phyloP scores from a whole-genome alignment of 768 basidiomycete species.

The Coprinopsis cinerea region DNA sequence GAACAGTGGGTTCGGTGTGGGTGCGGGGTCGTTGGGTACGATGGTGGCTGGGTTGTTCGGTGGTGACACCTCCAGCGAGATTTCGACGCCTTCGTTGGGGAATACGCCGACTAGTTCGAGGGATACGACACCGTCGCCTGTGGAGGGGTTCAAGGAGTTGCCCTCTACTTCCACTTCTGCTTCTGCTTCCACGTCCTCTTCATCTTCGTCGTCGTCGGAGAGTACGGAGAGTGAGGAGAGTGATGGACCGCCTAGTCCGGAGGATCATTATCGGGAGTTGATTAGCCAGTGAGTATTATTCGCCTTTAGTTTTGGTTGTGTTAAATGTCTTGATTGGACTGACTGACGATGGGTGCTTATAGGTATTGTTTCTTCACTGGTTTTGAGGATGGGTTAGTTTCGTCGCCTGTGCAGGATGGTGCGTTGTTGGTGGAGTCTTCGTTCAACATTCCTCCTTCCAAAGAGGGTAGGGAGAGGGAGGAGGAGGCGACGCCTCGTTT shows the following conservation, averaged over 20 bases:
- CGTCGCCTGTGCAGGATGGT: too few species aligned
- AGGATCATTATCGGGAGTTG: conserved; percentile 52
- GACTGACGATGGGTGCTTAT: conserved; percentile 12
- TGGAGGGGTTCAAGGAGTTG: conserved; percentile 23
- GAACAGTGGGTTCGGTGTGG: conserved; percentile 4
- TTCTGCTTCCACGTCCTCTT: background rate
- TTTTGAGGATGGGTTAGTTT: conserved; percentile 24
- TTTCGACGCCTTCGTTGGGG: conserved; percentile 44
- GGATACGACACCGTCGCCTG: conserved; percentile 38
- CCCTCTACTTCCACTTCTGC: conserved; percentile 10
- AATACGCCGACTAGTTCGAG: conserved; percentile 37
- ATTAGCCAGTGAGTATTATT: conserved; percentile 50
- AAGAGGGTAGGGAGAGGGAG: too few species aligned
- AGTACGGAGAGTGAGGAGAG: too few species aligned
- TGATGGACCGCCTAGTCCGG: conserved; percentile 21
- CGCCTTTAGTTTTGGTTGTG: background rate
- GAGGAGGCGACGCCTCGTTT: too few species aligned
- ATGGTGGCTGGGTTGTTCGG: conserved; percentile 2
- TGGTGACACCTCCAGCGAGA: conserved; percentile 25
- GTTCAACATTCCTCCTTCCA: too few species aligned
- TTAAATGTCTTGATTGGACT: background rate
- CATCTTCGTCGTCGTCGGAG: background rate
- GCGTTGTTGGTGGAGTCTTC: too few species aligned
- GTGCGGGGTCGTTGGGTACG: background rate
- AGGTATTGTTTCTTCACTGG: conserved; percentile 86